Evolutionary conservation across 2,329 filamentous ascomycete species (phyloP), one percentile per base, ranked within the genome.

Genomic region (Parastagonospora avenae): DNA sequence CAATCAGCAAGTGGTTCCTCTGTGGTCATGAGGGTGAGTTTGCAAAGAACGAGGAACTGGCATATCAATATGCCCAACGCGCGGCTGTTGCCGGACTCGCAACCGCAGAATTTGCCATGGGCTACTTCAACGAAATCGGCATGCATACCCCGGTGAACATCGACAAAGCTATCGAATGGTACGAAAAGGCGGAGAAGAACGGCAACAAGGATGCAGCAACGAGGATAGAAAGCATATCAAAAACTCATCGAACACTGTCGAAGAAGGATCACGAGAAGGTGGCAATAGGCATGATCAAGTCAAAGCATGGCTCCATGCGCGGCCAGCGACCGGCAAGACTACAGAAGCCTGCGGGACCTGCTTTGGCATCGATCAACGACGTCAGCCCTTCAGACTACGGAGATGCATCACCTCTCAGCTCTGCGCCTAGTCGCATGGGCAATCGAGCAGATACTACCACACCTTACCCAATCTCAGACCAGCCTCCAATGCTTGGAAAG

Each of bases 1-100:
- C 93, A 27, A 92, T 99, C 54, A 97, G 93, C 75, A 94, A 96
- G 74, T 99, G 94, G 94, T 99, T 97, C 70, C 81, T 99, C 27
- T 97, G 96, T 67, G 94, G 94, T 2, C 92, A 94, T 59, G 93
- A 97, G 61, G 89, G 88, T 16, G 82, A 95, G 6, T 97, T 99
- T 68, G 85, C 90, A 53, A 97, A 97, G 81, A 97, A 97, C 66
- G 94, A 99, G 74, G 89, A 93, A 70, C 78, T 97, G 42, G 93
- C 94, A 6, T 99, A 90, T 75, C 88, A 86, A 44, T 97, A 96
- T 68, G 94, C 94, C 1, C 85, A 93, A 63, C 85, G 93, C 60
- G 94, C 94, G 9, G 93, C 94, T 8, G 80, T 85, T 43, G 84
- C 86, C 33, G 92, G 92, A 48, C 82, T 97, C 42, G 82, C 91